Evolutionary conservation across 306 rosid species (phyloP).

Genomic region (Glycyrrhiza uralensis): DNA sequence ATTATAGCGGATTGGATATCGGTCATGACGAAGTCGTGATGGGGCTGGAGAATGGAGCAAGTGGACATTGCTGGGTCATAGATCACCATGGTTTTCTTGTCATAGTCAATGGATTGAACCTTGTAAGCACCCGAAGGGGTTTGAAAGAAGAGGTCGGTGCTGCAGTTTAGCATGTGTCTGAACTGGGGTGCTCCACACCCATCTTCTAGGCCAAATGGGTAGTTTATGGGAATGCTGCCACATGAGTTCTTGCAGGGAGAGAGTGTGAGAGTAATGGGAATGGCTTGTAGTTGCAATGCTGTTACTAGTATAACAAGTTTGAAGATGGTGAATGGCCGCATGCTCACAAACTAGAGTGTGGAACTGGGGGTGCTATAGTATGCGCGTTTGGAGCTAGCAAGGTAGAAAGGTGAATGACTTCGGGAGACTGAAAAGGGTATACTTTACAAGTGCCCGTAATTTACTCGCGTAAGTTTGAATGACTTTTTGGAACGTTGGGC

Average conservation of each 20-base stretch:
- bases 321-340: conserved; percentile 25
- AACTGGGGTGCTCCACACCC: conserved; percentile 95
- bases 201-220: conserved; percentile 84
- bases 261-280: conserved; percentile 31
- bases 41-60: conserved; percentile 92
- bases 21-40: conserved; percentile 74
- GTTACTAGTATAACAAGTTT: conserved; percentile 13
- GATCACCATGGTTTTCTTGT: conserved; percentile 46
- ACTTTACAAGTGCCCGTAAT: conserved; percentile 35
- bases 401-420: conserved; percentile 6
- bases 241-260: conserved; percentile 73
- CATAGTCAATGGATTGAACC: conserved; percentile 81
- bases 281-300: conserved; percentile 25
- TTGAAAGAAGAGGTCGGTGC: conserved; percentile 59
- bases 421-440: neutral
- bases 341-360: neutral
- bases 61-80: conserved; percentile 93
- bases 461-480: conserved; percentile 33
- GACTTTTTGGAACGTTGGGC: conserved; percentile 41
- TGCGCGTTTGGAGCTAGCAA: neutral
- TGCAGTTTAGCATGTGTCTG: conserved; percentile 75
- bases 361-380: neutral
- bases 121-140: conserved; percentile 88
- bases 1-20: conserved; percentile 77
- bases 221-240: conserved; percentile 59